These are phyloP conservation scores for Cadophora luteo-olivacea DNA, from an alignment of 2,329 filamentous ascomycete species.

Conservation along the genomic window DNA sequence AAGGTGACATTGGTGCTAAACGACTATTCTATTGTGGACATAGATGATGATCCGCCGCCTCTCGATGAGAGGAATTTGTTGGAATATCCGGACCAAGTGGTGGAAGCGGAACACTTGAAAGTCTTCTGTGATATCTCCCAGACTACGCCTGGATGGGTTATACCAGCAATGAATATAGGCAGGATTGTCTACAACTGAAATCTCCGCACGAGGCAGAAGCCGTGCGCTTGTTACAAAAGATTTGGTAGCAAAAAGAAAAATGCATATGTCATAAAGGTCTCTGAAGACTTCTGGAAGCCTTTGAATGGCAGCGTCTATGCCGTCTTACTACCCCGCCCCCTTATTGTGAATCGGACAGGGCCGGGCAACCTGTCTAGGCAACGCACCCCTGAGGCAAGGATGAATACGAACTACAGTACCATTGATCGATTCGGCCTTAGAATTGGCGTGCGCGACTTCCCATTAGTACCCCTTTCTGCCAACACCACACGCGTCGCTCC, in stretches of 20 bases:
- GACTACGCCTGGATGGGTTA: background rate
- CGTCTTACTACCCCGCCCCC: conserved; percentile 3
- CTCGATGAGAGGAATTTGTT: background rate
- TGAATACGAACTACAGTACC: background rate
- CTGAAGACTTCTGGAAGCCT: too few species aligned
- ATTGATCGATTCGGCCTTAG: background rate
- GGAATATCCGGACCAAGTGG: background rate
- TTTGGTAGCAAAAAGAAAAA: background rate
- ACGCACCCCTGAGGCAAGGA: background rate
- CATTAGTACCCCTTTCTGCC: background rate
- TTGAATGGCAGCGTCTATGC: background rate
- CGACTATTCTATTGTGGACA: background rate
- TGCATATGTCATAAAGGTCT: too few species aligned
- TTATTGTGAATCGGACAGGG: background rate
- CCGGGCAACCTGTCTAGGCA: background rate
- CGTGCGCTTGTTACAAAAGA: background rate
- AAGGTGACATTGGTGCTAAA: background rate
- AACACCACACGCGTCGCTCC: background rate
- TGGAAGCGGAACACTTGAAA: background rate
- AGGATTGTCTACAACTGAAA: background rate
- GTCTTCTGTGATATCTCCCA: background rate
- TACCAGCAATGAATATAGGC: background rate
- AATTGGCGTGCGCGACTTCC: background rate
- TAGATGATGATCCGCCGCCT: background rate
- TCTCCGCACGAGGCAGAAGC: background rate